Base-by-base conservation (phyloP, 768 basidiomycete genomes). In the Cantharellus anzutake region DNA sequence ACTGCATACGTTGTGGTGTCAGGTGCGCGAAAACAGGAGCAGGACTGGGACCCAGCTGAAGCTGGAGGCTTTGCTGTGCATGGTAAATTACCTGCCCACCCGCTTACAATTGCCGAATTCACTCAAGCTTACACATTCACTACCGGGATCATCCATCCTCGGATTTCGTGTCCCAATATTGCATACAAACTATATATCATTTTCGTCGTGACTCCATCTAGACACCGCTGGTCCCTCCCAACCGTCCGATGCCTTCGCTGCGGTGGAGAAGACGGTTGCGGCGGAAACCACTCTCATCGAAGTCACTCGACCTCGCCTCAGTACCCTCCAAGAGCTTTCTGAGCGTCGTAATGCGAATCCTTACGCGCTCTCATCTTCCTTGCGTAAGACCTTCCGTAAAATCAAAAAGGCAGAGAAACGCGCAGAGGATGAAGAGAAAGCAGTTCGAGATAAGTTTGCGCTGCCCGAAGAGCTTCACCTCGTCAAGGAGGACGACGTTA, bases 31-130 rank as follows among this genome's bases (percentile, higher is more conserved):
- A 84, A 86, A 68, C 93, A 99, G 70, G 85, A 90, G 58, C 86
- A 94, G 67, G 91, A 96, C 56, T 98, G 96, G 96, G 76, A 97
- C 68, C 93, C 94, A 1, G 91, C 85, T 68, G 92, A 96, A 70
- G 88, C 94, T 61, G 94, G 94, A 3, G 92, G 92, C 0, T 96
- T 78, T 65, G 89, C 89, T 50, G 75, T 90, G 29, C 85, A 92
- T 66, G 90, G 92, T 83, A 71, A 63, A 3, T 61, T 29, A 29
- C 20, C 20, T 29, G 20, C 61, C 14, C 63, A 63, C 44, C 60
- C 42, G n/a, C 34, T 62, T 40, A 48, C 11, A 11, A 48, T 48
- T 29, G 44, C 11, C 29, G 44, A 48, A 48, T 29, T 48, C 44
- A 29, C 44, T 48, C 44, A 29, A 48, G 11, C 11, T 29, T 48